Evolutionary conservation across 176 grass and related monocot species (phyloP).

Genomic region (Eragrostis nindensis): DNA sequence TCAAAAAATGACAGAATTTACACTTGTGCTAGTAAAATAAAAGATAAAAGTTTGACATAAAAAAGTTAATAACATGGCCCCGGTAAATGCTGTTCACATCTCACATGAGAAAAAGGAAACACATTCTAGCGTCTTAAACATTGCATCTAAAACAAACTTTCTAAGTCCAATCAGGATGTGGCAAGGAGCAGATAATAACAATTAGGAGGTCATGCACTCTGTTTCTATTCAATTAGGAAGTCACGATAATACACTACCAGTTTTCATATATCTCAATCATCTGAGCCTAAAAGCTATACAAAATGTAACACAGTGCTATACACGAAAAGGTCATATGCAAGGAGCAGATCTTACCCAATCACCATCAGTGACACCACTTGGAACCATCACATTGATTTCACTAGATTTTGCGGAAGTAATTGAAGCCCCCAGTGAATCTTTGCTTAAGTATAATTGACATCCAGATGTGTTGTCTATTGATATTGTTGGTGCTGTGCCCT

Average conservation of each 20-base stretch:
- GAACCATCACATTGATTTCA: constrained; percentile 94
- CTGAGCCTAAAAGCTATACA: background rate
- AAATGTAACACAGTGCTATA: background rate
- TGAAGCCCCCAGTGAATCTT: constrained; percentile 72
- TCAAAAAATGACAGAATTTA: background rate
- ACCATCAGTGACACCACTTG: constrained; percentile 55
- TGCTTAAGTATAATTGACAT: constrained; percentile 93
- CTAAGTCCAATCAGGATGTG: background rate
- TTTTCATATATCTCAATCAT: background rate
- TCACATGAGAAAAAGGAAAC: background rate
- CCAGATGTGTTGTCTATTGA: constrained; percentile 97
- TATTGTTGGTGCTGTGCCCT: constrained; percentile 91
- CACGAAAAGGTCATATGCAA: background rate
- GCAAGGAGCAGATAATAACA: background rate
- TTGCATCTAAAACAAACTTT: background rate
- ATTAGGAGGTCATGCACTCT: background rate
- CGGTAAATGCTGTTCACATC: background rate
- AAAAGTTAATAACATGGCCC: background rate
- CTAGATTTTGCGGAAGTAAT: constrained; percentile 98
- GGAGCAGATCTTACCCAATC: constrained; percentile 74
- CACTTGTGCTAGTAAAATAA: background rate
- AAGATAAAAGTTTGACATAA: background rate
- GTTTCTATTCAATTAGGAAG: background rate
- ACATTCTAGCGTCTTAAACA: constrained; percentile 5
- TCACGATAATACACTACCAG: background rate